phyloP scores from a whole-genome alignment of 208 protist species.

The Leishmania amazonensis region DNA sequence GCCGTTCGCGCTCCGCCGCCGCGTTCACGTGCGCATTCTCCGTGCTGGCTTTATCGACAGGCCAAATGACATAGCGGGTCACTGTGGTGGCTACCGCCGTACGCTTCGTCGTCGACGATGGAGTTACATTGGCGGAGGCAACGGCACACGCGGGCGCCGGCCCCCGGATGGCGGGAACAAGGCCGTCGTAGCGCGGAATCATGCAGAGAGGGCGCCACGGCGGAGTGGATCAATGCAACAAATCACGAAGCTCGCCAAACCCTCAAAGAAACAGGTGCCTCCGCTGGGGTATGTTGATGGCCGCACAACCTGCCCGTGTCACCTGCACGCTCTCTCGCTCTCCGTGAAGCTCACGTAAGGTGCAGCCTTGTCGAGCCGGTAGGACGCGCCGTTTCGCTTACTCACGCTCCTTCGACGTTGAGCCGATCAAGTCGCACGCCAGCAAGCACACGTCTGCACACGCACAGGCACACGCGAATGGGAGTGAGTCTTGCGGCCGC shows the following conservation, averaged over 20 bases:
- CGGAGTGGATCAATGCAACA: neutral
- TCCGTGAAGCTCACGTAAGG: neutral
- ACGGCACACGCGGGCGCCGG: neutral
- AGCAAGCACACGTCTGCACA: neutral
- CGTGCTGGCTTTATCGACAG: neutral
- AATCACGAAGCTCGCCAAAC: neutral
- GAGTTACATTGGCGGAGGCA: neutral
- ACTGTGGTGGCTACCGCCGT: neutral
- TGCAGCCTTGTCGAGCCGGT: neutral
- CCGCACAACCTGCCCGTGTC: neutral
- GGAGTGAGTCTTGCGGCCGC: neutral
- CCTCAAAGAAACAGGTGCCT: neutral
- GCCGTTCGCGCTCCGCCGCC: constrained; percentile 9
- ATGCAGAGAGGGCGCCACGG: neutral
- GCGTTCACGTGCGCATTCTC: neutral
- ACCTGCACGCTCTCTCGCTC: neutral
- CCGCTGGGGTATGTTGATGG: neutral
- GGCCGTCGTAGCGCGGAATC: constrained; percentile 37
- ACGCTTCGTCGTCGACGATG: neutral
- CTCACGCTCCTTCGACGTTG: neutral
- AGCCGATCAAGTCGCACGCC: neutral
- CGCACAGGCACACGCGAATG: neutral
- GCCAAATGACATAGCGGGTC: constrained; percentile 15
- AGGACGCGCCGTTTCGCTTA: neutral
- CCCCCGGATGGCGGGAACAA: constrained; percentile 33